Base-by-base conservation (phyloP, 805 yeast genomes). In the Scheffersomyces lignosus region DNA sequence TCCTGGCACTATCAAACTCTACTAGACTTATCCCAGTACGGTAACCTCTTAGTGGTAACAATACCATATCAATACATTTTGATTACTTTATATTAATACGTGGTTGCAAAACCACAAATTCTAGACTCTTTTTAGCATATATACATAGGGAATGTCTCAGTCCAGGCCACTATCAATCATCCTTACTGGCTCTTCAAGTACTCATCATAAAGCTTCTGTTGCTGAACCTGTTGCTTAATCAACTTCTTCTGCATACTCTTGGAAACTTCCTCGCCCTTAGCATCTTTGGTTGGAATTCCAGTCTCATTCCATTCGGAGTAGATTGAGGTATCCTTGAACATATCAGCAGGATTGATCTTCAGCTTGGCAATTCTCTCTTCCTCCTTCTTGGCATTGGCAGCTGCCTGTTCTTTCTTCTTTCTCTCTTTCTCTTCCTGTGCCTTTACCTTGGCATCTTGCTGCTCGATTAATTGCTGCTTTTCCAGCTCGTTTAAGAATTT, bases 221-320 rank as follows among this genome's bases (percentile, higher is more conserved):
- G 99, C 32, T 75, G 81, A 37, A 82, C 87, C 61, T 78, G 80
- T 54, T 74, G 83, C 66, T 93, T 93, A 44, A 69, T 62, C 48
- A 93, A 69, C 66, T 91, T 91, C 77, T 93, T 93, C 42, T 71
- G 70, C 66, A 83, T 79, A 58, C 96, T 86, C 69, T 93, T 93
- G 27, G 93, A 75, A 4, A 93, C 74, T 46, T 85, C 93, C 48
- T 80, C 87, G 9, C 98, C 98, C 7, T 77, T 78, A 23, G 67
- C 72, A 46, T 82, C 87, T 54, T 79, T 81, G 0, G 80, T 72
- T 14, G 99, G 99, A 13, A 93, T 40, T 1, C 99, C 99, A 24
- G 73, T 63, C 17, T 75, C 90, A 56, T 93, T 97, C 86, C 91
- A 93, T 54, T 78, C 85, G 7, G 78, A 61, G 58, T 78, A 93